These are phyloP conservation scores for Phaeoacremonium minimum DNA, from an alignment of 2,329 filamentous ascomycete genomes.

Conservation along the genomic window DNA sequence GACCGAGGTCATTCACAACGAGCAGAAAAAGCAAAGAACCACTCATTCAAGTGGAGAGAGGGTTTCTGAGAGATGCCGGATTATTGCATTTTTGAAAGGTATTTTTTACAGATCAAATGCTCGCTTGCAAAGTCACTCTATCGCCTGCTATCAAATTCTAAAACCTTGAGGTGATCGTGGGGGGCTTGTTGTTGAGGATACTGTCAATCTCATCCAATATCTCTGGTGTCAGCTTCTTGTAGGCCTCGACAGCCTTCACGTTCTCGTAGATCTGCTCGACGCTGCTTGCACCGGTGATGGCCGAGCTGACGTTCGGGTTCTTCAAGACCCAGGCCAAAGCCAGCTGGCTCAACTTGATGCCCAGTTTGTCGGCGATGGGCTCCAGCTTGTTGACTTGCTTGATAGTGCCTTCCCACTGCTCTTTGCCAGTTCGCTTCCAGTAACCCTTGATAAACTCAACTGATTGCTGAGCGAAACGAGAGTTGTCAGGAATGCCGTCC, in stretches of 20 bases:
- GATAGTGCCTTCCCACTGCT: conserved; percentile 46
- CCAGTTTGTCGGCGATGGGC: conserved; percentile 61
- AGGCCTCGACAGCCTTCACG: conserved; percentile 43
- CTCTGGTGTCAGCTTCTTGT: conserved; percentile 54
- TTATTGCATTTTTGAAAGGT: too few species aligned
- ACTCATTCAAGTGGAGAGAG: too few species aligned
- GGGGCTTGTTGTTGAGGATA: conserved; percentile 25
- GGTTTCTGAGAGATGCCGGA: too few species aligned
- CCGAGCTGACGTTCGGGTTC: conserved; percentile 57
- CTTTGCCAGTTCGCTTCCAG: conserved; percentile 48
- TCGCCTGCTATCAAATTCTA: too few species aligned
- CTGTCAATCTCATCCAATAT: conserved; percentile 55
- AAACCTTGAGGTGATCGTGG: conserved; percentile 29
- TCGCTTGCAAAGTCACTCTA: too few species aligned
- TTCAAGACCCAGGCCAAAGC: conserved; percentile 60
- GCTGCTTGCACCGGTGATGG: conserved; percentile 56
- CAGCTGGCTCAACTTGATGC: conserved; percentile 50
- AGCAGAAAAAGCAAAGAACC: too few species aligned
- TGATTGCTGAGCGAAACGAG: conserved; percentile 51
- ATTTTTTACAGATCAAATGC: too few species aligned
- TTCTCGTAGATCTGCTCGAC: conserved; percentile 58
- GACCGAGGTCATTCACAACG: too few species aligned
- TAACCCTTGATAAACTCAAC: conserved; percentile 52
- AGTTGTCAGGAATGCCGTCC: conserved; percentile 56
- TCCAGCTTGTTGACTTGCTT: conserved; percentile 55